These are phyloP conservation scores for Kwoniella shivajii DNA, from an alignment of 1,284 basidiomycete species.

Conservation along the genomic window DNA sequence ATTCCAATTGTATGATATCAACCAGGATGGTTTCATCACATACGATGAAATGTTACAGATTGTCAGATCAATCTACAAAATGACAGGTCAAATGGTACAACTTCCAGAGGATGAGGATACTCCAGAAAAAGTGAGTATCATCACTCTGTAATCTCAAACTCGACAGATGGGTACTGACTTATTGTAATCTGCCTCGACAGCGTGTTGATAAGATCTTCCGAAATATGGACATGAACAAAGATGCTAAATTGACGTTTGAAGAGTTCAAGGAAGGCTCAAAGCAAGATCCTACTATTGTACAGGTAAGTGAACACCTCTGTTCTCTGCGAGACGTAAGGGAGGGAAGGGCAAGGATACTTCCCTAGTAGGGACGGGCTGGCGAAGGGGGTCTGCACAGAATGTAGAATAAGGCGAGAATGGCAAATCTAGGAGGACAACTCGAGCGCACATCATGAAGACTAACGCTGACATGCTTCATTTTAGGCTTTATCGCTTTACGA, in stretches of 20 bases:
- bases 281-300: constrained; percentile 96
- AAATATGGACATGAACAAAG: constrained; percentile 90
- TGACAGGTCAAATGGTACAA: constrained; percentile 99
- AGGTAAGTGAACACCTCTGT: constrained; percentile 60
- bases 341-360: background rate
- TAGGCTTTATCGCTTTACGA: constrained; percentile 60
- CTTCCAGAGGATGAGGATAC: constrained; percentile 97
- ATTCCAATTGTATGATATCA: constrained; percentile 99
- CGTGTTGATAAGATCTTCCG: constrained; percentile 95
- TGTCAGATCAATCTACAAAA: constrained; percentile 95
- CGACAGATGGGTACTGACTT: background rate
- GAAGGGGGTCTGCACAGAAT: too few relatives aligned
- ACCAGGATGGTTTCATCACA: constrained; percentile 94
- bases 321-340: background rate
- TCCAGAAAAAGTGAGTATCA: constrained; percentile 80
- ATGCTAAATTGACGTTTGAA: constrained; percentile 84
- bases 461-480: background rate
- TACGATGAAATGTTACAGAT: constrained; percentile 99
- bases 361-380: too few relatives aligned
- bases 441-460: background rate
- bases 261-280: constrained; percentile 97
- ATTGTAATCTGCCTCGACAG: constrained; percentile 54
- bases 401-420: too few relatives aligned
- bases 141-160: background rate
- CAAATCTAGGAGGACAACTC: too few relatives aligned